Base-by-base conservation (phyloP, 1,284 basidiomycete genomes). In the Vanrija sp. region DNA sequence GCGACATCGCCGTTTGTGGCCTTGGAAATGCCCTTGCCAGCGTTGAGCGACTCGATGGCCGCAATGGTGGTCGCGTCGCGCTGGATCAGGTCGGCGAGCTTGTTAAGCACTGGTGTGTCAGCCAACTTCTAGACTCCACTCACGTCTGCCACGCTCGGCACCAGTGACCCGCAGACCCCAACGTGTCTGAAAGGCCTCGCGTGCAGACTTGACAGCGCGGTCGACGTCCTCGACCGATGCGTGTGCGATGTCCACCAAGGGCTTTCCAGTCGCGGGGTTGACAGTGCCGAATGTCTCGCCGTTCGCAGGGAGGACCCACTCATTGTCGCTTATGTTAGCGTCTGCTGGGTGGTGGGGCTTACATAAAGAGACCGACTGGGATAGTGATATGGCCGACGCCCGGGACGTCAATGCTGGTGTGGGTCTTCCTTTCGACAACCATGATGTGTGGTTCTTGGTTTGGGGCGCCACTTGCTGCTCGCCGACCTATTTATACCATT, bases 51-150 rank as follows among this genome's bases (percentile, higher is more conserved):
- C 73, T 92, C 90, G 45, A 91, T 80, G 69, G 89, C 88, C 6
- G 85, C 88, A 16, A 91, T 82, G 57, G 83, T 58, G 10, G 59
- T 61, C n/a, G 83, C 80, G 74, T 95, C 86, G 62, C 86, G 81
- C 77, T 97, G 93, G 60, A 97, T 90, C 62, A 94, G 81, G 71
- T 95, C 91, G 42, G 93, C 94, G 43, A 97, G 84, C 71, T 87
- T 89, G 78, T 87, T 83, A 40, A 95, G 78, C 47, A 94, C 53
- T 58, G 21, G 10, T 28, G 8, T 2, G 48, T 59, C 3, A 18
- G 38, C 19, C 18, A 7, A 54, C 18, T 15, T 6, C 7, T 12
- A 15, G n/a, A 18, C 12, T 40, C 15, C 1, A 34, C 34, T 34
- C 34, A 34, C 34, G 34, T 55, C 82, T 83, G 34, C 89, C 85